Evolutionary conservation across 2,329 filamentous ascomycete species (phyloP).

Genomic region (Fusarium sp.): DNA sequence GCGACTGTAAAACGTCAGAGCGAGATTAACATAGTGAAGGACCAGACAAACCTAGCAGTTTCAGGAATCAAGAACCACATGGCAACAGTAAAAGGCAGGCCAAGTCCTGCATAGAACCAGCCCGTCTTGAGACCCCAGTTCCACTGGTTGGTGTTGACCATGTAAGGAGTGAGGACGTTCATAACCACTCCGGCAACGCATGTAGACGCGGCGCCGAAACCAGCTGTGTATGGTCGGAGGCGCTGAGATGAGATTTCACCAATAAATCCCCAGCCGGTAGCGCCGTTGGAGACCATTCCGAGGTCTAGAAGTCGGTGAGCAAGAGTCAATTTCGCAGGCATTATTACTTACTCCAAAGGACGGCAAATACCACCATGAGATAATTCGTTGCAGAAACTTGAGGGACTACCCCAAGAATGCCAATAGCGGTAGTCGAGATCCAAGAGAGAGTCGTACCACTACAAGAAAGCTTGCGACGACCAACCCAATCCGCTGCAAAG

Average conservation of each 20-base stretch:
- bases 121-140: conserved; percentile 48
- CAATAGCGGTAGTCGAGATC: conserved; percentile 13
- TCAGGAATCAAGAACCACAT: neutral
- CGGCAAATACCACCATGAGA: conserved; percentile 24
- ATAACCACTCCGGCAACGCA: conserved; percentile 40
- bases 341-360: conserved; percentile 20
- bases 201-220: conserved; percentile 46
- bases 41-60: neutral
- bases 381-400: conserved; percentile 14
- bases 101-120: conserved; percentile 44
- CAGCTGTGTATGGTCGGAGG: conserved; percentile 49
- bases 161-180: conserved; percentile 46
- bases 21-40: neutral
- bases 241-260: conserved; percentile 53
- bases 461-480: conserved; percentile 25
- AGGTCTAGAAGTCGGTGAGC: neutral
- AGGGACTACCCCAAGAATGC: conserved; percentile 25
- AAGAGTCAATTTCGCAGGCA: rapidly evolving
- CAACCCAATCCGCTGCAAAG: conserved; percentile 14
- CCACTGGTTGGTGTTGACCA: conserved; percentile 47
- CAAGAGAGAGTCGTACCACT: conserved; percentile 21
- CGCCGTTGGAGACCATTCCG: conserved; percentile 14
- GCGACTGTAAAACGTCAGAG: neutral
- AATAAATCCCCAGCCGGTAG: conserved; percentile 46
- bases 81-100: neutral